Conservation (phyloP, 2,329 filamentous ascomycete genomes). For the Fusarium secorum region DNA sequence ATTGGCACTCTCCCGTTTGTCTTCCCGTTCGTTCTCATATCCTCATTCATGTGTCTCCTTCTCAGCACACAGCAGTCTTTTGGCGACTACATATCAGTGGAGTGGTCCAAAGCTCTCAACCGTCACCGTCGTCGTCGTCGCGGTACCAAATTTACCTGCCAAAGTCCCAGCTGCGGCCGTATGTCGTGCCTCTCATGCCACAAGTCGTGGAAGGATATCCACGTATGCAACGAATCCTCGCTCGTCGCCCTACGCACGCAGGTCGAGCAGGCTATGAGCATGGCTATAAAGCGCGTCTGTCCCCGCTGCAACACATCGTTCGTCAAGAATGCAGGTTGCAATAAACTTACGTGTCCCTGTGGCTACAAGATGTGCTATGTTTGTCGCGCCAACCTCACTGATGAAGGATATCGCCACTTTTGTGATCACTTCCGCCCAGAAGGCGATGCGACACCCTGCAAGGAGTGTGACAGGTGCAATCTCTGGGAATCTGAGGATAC, state of each 20-base stretch:
- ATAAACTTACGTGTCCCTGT: conserved; percentile 94
- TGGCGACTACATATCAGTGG: conserved; percentile 50
- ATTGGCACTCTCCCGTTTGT: conserved; percentile 65
- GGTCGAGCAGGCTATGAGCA: conserved; percentile 91
- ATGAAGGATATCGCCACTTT: conserved; percentile 90
- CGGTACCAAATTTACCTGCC: conserved; percentile 80
- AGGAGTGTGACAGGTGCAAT: conserved; percentile 82
- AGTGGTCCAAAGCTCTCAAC: conserved; percentile 67
- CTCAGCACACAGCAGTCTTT: conserved; percentile 54
- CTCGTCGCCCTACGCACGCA: conserved; percentile 84
- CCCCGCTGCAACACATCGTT: conserved; percentile 91
- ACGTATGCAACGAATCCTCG: conserved; percentile 87
- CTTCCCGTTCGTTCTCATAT: conserved; percentile 59
- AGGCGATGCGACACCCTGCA: conserved; percentile 75
- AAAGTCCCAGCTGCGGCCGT: conserved; percentile 70
- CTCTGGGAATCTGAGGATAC: conserved; percentile 79
- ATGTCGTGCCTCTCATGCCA: conserved; percentile 82
- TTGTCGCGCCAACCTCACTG: conserved; percentile 78
- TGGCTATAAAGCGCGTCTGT: conserved; percentile 94
- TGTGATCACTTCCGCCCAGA: conserved; percentile 93
- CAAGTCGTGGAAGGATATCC: conserved; percentile 86
- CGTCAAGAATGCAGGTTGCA: conserved; percentile 93
- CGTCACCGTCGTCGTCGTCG: conserved; percentile 75
- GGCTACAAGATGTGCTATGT: conserved; percentile 99
- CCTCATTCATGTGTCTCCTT: conserved; percentile 55